Conservation (phyloP, 495 filamentous ascomycete species). For the Daldinia decipiens region DNA sequence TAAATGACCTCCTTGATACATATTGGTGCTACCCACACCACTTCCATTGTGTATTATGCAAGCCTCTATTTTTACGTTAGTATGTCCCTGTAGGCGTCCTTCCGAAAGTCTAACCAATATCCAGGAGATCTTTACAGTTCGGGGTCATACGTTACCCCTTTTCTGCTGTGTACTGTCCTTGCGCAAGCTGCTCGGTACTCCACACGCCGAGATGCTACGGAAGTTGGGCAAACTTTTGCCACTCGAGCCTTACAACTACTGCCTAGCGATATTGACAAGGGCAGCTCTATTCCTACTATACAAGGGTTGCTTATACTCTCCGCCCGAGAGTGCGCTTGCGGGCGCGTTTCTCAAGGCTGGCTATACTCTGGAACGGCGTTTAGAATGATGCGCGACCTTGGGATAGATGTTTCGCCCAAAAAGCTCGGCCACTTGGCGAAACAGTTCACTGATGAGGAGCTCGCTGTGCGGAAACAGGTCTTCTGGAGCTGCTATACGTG, state of each 20-base stretch:
- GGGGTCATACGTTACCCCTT: neutral
- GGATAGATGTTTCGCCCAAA: neutral
- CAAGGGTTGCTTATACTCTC: neutral
- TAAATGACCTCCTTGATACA: conserved; percentile 12
- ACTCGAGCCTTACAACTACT: neutral
- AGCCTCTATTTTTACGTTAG: conserved; percentile 23
- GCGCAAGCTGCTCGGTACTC: neutral
- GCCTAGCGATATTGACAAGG: neutral
- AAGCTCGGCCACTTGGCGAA: conserved; percentile 7
- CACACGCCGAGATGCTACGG: neutral
- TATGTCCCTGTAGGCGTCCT: neutral
- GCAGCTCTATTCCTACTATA: neutral
- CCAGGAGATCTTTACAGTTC: neutral
- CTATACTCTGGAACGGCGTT: neutral
- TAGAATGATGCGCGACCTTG: neutral
- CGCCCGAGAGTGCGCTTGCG: neutral
- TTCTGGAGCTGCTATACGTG: conserved; percentile 28
- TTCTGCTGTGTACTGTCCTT: neutral
- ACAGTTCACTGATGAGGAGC: conserved; percentile 21
- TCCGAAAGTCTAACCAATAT: neutral
- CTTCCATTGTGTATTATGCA: conserved; percentile 22
- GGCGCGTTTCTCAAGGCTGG: neutral
- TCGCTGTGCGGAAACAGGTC: conserved; percentile 18
- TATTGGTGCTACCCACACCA: conserved; percentile 25
- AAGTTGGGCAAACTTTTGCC: neutral